Conservation (phyloP, 1,139 yeast genomes). For the Yamadazyma dendronema region DNA sequence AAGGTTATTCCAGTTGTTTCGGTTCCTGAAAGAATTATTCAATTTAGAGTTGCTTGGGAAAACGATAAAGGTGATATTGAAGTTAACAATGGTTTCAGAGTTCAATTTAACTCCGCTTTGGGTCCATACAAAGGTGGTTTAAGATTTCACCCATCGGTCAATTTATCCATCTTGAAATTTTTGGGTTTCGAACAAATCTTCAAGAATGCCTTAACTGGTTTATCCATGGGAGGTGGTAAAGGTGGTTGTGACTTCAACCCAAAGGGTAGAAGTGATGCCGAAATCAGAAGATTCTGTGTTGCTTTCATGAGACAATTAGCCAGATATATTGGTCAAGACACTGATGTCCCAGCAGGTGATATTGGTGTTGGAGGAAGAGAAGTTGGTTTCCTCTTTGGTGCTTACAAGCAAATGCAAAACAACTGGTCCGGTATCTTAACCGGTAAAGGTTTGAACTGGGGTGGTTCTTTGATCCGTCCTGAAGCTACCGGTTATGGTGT, state of each 20-base stretch:
- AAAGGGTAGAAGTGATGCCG: conserved; percentile 87
- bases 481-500: conserved; percentile 99
- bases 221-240: conserved; percentile 99
- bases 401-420: conserved; percentile 89
- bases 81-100: conserved; percentile 97
- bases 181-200: conserved; percentile 98
- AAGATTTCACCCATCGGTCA: conserved; percentile 96
- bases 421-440: conserved; percentile 96
- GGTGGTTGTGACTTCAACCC: conserved; percentile 99
- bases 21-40: conserved; percentile 93
- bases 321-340: conserved; percentile 94
- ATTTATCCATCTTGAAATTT: conserved; percentile 90
- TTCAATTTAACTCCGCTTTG: conserved; percentile 95
- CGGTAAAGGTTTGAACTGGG: conserved; percentile 98
- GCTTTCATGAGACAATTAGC: conserved; percentile 95
- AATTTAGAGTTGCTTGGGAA: conserved; percentile 98
- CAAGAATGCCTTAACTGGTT: conserved; percentile 96
- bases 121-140: conserved; percentile 99
- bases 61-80: conserved; percentile 88
- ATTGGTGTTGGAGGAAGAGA: conserved; percentile 96
- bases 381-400: conserved; percentile 84
- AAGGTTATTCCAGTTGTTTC: conserved; percentile 88
- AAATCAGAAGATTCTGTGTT: conserved; percentile 95
- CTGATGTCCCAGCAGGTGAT: conserved; percentile 97
- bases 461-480: conserved; percentile 98